phyloP scores from a whole-genome alignment of 2,329 filamentous ascomycete genomes.

The Alternaria brassicae region DNA sequence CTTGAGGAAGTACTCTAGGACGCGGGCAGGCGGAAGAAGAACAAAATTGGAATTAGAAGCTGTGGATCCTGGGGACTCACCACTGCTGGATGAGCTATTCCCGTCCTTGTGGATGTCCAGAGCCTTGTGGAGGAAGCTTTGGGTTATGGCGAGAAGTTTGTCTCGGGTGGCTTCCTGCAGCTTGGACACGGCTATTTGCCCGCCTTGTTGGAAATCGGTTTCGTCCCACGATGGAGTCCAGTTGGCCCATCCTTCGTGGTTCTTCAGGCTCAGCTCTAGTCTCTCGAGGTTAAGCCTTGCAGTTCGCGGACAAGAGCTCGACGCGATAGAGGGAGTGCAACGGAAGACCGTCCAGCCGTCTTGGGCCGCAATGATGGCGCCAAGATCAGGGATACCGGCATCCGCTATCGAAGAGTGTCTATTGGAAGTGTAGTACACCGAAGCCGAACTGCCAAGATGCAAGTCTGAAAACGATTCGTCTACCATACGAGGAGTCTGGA shows the following conservation, averaged over 20 bases:
- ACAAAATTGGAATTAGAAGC: conserved; percentile 66
- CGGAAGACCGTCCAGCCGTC: conserved; percentile 62
- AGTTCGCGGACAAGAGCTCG: conserved; percentile 59
- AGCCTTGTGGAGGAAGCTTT: conserved; percentile 73
- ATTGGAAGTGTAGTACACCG: conserved; percentile 51
- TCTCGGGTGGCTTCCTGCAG: conserved; percentile 66
- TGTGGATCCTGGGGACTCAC: conserved; percentile 56
- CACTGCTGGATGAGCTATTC: conserved; percentile 50
- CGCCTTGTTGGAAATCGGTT: conserved; percentile 55
- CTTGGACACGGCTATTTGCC: conserved; percentile 57
- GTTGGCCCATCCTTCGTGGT: conserved; percentile 60
- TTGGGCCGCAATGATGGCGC: conserved; percentile 58
- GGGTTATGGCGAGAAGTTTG: conserved; percentile 74
- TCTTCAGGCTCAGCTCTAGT: conserved; percentile 59
- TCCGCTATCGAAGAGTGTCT: conserved; percentile 52
- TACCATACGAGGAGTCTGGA: conserved; percentile 57
- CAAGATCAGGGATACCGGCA: conserved; percentile 52
- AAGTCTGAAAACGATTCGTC: conserved; percentile 57
- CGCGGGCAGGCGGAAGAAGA: conserved; percentile 69
- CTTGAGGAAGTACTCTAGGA: conserved; percentile 71
- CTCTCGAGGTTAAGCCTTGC: conserved; percentile 60
- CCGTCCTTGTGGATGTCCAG: conserved; percentile 70
- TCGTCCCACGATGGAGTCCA: conserved; percentile 61
- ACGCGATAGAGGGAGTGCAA: conserved; percentile 58
- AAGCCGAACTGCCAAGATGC: conserved; percentile 53